Percentiles rank a stretch among this genome's conserved stretches.
Conservation (phyloP, 1,139 yeast species). For the Torulaspora globosa region DNA sequence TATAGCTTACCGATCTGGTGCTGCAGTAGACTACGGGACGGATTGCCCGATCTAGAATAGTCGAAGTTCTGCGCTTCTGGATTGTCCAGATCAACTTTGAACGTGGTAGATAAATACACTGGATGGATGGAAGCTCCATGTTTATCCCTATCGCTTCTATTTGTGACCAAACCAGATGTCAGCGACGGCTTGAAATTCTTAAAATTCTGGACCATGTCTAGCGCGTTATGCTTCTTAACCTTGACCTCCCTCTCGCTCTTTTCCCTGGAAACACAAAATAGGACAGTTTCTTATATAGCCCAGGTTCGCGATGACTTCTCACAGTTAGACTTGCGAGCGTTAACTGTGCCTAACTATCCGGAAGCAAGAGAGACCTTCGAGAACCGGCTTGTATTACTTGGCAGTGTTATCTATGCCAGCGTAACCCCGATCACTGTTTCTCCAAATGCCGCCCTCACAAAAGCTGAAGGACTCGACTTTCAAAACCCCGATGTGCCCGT, state of each 20-base stretch:
- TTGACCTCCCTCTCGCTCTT: neutral
- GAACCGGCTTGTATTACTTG: neutral
- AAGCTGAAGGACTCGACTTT: too few relatives aligned
- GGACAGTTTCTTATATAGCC: neutral
- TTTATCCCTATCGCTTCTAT: constrained; percentile 60
- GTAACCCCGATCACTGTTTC: too few relatives aligned
- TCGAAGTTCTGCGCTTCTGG: constrained; percentile 72
- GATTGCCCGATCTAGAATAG: constrained; percentile 92
- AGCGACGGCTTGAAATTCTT: constrained; percentile 18
- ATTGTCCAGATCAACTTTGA: constrained; percentile 67
- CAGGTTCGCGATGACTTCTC: neutral
- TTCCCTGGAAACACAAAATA: too few relatives aligned
- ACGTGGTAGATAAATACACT: constrained; percentile 87
- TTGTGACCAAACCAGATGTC: constrained; percentile 71
- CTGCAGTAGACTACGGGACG: constrained; percentile 79
- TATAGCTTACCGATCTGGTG: constrained; percentile 64
- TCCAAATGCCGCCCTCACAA: too few relatives aligned
- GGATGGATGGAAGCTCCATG: constrained; percentile 84
- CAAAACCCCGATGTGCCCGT: too few relatives aligned
- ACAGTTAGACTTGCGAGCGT: neutral
- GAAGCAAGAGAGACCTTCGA: neutral
- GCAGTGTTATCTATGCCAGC: neutral
- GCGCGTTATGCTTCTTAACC: neutral
- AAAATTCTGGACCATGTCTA: constrained; percentile 8
- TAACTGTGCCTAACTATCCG: too few relatives aligned